Evolutionary conservation across 768 basidiomycete genomes (phyloP), one percentile per base, ranked within the genome.

Genomic region (Pulveroboletus sp.): DNA sequence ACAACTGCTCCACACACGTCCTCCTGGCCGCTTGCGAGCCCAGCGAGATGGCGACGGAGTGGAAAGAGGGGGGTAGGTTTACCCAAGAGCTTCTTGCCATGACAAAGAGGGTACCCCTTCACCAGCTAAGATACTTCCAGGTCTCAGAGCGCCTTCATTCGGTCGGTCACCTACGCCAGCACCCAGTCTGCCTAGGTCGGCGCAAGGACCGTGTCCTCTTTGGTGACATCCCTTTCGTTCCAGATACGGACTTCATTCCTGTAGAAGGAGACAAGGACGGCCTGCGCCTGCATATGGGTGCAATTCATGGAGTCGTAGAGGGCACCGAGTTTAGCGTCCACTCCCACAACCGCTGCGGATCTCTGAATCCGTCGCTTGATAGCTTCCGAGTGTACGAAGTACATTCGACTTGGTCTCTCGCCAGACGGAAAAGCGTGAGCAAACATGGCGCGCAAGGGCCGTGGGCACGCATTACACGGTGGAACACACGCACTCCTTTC

Each of bases 291-390:
- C 76, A 76, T 31, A 75, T 78, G 33, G 85, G 85, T 11, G 73
- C 76, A 1, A 76, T 81, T 5, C 82, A 85, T 51, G 85, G 85
- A 2, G 69, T 86, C 17, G 73, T 76, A n/a, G 75, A 77, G 51
- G 85, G 83, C 41, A 82, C 76, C 8, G 80, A 83, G 54, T 74
- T 87, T 52, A 76, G 74, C 36, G 40, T 86, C 18, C 83, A 86
- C 60, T 68, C 73, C 18, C 83, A 86, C 62, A 85, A 86, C 62
- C 73, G 73, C 52, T 69, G 69, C n/a, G 77, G 76, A 18, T 83
- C 83, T 7, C 65, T 70, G 42, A 86, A 86, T 54, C 77, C 79
- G 2, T 49, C 73, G 17, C 64, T 83, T 11, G 79, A 77, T 24
- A 72, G 59, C 32, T 74, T 77, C n/a, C 67, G 75, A 30, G 81